Base-by-base conservation (phyloP, 495 filamentous ascomycete genomes). In the Penicillium alfredii region DNA sequence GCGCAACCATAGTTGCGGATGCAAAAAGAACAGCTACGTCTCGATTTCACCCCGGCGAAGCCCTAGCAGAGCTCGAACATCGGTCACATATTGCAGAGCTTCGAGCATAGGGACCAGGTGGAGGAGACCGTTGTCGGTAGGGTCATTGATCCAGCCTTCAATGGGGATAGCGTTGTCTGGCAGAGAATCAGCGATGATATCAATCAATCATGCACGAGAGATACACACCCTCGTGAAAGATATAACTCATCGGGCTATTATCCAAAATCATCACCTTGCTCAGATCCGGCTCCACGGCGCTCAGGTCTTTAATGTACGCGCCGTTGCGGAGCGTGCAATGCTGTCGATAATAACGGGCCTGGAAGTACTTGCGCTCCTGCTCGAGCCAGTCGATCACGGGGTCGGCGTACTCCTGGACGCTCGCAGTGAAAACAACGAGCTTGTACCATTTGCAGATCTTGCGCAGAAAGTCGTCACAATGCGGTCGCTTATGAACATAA, bases 341-440 rank as follows among this genome's bases (percentile, higher is more conserved):
- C 63, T 97, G 93, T 17, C 92, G 73, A 59, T 98, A 98, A 56
- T 88, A 95, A 51, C 93, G 72, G 13, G 78, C 84, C 10, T 81
- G 78, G 62, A 98, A 98, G 67, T 87, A 95, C 63, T 95, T 95
- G 38, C 88, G 79, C 58, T 97, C 93, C 46, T 88, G 81, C 64
- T 98, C 92, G 36, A 98, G 74, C 88, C 88, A 97, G 72, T 98
- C 93, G 53, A 98, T 96, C 25, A 98, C 92, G 7, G 92, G 92
- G 64, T 98, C 92, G 40, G 92, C 92, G 53, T 98, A 98, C 58
- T 98, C 92, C 58, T 98, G 92, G 18, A 98, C 93, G 25, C 86
- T 93, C 7, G 92, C 92, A 5, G 92, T 98, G 61, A 98, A 98
- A 33, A 95, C 68, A 35, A 98, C 82, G n/a, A 97, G 72, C 58